These are phyloP conservation scores for Boechera divaricarpa DNA, from an alignment of 345 rosid genomes.

Conservation along the genomic window DNA sequence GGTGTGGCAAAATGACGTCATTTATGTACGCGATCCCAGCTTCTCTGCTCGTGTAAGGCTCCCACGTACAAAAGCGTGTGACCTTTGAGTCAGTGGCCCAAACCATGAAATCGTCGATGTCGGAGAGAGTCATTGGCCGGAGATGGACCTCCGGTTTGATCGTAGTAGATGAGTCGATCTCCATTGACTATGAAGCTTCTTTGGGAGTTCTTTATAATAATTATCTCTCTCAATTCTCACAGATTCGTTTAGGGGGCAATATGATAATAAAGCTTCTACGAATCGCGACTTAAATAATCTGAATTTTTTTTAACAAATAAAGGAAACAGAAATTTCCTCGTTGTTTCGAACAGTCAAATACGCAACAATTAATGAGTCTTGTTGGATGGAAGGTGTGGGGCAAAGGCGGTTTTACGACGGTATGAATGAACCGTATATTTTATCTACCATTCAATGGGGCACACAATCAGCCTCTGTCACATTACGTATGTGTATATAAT, in stretches of 20 bases:
- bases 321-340: constrained; percentile 10
- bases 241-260: neutral
- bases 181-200: constrained; percentile 36
- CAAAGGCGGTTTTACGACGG: neutral
- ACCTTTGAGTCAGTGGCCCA: constrained; percentile 67
- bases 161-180: constrained; percentile 20
- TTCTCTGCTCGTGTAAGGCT: constrained; percentile 58
- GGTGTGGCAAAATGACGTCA: constrained; percentile 50
- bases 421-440: neutral
- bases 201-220: neutral
- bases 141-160: constrained; percentile 44
- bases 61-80: constrained; percentile 59
- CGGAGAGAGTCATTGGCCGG: constrained; percentile 51
- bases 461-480: too few species aligned
- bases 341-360: constrained; percentile 32
- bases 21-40: constrained; percentile 51
- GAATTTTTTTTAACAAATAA: neutral
- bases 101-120: constrained; percentile 66
- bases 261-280: neutral
- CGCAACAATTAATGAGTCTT: constrained; percentile 8
- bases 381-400: neutral
- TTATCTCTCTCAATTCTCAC: neutral
- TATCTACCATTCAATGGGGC: neutral
- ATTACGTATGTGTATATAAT: too few species aligned
- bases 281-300: neutral